Evolutionary conservation across 371 early-diverging fungal species (phyloP).

Genomic region (Dichotomocladium elegans): DNA sequence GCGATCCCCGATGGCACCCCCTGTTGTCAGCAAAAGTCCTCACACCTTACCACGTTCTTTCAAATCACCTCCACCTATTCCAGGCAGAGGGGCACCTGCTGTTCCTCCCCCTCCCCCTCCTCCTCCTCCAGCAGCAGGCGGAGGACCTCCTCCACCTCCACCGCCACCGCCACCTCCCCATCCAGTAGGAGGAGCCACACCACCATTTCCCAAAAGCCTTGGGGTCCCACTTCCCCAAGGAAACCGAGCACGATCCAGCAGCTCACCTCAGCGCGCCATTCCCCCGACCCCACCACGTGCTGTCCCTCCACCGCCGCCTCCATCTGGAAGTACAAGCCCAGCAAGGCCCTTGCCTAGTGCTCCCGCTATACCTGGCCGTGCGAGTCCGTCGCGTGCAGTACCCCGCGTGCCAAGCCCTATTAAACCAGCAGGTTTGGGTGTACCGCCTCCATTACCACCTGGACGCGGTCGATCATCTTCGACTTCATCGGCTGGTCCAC

Average conservation of each 20-base stretch:
- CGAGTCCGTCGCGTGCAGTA: constrained; percentile 7
- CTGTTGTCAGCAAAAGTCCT: constrained; percentile 1
- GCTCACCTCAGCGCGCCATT: constrained; percentile 40
- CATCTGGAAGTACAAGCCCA: constrained; percentile 10
- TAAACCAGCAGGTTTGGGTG: constrained; percentile 5
- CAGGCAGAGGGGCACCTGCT: constrained; percentile 14
- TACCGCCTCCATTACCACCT: constrained; percentile 37
- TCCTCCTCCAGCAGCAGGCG: constrained; percentile 6
- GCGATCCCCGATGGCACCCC: constrained; percentile 15
- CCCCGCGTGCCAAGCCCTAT: constrained; percentile 6
- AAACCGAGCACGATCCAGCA: constrained; percentile 33
- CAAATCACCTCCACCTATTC: constrained; percentile 39
- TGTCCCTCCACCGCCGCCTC: constrained; percentile 29
- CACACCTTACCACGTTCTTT: constrained; percentile 35
- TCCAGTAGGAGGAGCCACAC: constrained; percentile 7
- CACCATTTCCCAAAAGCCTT: constrained; percentile 19
- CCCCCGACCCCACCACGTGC: constrained; percentile 36
- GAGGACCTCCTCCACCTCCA: constrained; percentile 15
- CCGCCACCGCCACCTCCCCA: constrained; percentile 18
- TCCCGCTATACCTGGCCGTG: constrained; percentile 14
- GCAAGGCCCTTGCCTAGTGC: background rate
- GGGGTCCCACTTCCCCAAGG: constrained; percentile 30
- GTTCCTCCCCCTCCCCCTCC: constrained; percentile 11
- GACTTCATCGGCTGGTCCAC: constrained; percentile 11
- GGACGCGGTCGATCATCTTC: constrained; percentile 34